A percentile compares a stretch with the other conserved stretches of the same genome.
phyloP scores from a whole-genome alignment of 2,329 filamentous ascomycete genomes.

The Cordyceps tenuipes region DNA sequence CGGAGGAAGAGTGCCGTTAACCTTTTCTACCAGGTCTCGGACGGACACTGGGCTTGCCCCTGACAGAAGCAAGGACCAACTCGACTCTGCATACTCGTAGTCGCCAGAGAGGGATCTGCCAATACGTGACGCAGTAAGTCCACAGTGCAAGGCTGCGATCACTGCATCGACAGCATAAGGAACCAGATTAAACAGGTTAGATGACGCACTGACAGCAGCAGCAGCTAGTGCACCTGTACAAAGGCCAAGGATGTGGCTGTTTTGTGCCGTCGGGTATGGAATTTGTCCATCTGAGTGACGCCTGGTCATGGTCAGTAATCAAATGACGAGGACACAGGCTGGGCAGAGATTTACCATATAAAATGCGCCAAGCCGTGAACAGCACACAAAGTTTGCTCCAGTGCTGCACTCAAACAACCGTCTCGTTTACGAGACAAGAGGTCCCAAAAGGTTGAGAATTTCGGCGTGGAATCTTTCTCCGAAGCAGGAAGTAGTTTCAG shows the following conservation, averaged over 20 bases:
- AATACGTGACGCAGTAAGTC: background rate
- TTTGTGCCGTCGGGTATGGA: background rate
- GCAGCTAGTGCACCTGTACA: background rate
- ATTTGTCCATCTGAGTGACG: background rate
- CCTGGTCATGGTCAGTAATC: background rate
- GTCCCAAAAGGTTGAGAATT: background rate
- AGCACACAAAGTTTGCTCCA: background rate
- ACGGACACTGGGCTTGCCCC: background rate
- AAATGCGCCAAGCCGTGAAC: background rate
- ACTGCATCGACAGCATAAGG: background rate
- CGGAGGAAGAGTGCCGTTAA: background rate
- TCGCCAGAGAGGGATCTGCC: background rate
- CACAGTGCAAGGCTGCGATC: background rate
- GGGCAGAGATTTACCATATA: background rate
- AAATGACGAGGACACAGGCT: background rate
- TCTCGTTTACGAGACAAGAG: background rate
- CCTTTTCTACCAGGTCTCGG: background rate
- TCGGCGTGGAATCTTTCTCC: background rate
- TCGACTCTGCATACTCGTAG: background rate
- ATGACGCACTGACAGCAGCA: background rate
- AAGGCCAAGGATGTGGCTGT: background rate
- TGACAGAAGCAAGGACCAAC: background rate
- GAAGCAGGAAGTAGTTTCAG: background rate
- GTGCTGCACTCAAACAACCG: background rate
- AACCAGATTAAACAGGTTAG: background rate